Conservation (phyloP, 2,329 filamentous ascomycete species). For the Clonostachys solani region DNA sequence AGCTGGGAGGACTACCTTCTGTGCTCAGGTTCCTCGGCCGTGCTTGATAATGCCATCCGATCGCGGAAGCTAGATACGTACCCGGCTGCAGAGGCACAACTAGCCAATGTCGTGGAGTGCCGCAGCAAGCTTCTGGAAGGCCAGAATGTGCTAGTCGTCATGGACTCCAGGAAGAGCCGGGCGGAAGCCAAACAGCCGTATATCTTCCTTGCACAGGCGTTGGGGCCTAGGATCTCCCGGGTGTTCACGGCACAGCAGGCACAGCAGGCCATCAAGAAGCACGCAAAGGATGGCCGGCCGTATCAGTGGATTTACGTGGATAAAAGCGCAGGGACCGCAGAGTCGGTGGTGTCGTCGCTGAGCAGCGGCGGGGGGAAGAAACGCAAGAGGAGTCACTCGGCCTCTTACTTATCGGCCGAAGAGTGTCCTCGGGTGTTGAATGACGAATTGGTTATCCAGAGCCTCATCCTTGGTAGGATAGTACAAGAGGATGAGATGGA, state of each 20-base stretch:
- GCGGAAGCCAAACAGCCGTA: conserved; percentile 67
- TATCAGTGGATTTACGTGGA: conserved; percentile 83
- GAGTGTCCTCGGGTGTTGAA: conserved; percentile 64
- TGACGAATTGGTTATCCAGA: conserved; percentile 88
- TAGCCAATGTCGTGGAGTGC: conserved; percentile 51
- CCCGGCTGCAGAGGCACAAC: conserved; percentile 47
- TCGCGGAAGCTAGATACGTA: conserved; percentile 67
- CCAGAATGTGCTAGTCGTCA: conserved; percentile 68
- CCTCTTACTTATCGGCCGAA: conserved; percentile 16
- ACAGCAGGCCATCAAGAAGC: conserved; percentile 48
- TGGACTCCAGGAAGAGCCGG: conserved; percentile 48
- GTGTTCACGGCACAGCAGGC: conserved; percentile 65
- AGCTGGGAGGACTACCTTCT: conserved; percentile 81
- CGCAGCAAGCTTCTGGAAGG: conserved; percentile 62
- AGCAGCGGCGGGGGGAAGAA: conserved; percentile 27
- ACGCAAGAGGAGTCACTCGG: conserved; percentile 23
- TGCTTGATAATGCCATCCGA: conserved; percentile 71
- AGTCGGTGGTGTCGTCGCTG: conserved; percentile 35
- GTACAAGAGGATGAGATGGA: conserved; percentile 55
- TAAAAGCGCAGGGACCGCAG: conserved; percentile 51
- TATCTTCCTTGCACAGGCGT: conserved; percentile 72
- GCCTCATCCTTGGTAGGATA: conserved; percentile 79
- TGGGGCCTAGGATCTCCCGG: conserved; percentile 68
- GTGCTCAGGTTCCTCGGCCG: conserved; percentile 75
- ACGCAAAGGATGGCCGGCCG: conserved; percentile 35